phyloP scores from a whole-genome alignment of 2,329 filamentous ascomycete species.

The Nemania diffusa region DNA sequence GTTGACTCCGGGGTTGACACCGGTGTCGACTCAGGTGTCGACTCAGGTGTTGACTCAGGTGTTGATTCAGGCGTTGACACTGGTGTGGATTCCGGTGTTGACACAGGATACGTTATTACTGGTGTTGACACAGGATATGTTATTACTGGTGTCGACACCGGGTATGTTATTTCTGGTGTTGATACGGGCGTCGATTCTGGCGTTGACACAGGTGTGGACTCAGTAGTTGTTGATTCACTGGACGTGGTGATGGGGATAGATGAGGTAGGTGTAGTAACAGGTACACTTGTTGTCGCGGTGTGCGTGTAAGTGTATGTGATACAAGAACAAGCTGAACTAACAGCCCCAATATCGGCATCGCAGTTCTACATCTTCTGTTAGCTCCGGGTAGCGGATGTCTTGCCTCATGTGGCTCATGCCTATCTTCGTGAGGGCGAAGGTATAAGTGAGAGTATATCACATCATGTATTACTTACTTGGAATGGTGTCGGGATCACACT shows the following conservation, averaged over 20 bases:
- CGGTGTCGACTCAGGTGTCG: too few relatives aligned
- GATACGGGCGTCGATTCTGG: too few relatives aligned
- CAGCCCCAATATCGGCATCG: conserved; percentile 23
- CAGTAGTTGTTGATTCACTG: too few relatives aligned
- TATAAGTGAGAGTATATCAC: neutral
- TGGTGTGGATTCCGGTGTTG: too few relatives aligned
- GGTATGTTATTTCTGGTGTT: too few relatives aligned
- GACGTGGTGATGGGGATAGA: conserved; percentile 21
- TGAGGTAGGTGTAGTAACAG: conserved; percentile 18
- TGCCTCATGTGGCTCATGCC: neutral
- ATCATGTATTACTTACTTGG: conserved; percentile 21
- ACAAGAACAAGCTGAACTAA: conserved; percentile 37
- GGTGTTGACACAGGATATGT: too few relatives aligned
- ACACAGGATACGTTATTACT: too few relatives aligned
- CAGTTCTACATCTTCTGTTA: conserved; percentile 30
- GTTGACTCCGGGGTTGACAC: too few relatives aligned
- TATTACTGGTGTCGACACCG: too few relatives aligned
- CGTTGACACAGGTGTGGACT: too few relatives aligned
- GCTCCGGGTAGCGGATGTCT: neutral
- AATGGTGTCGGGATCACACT: conserved; percentile 35
- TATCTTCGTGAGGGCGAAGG: neutral
- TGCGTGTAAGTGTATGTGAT: conserved; percentile 34
- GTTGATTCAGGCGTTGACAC: too few relatives aligned
- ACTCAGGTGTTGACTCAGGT: too few relatives aligned
- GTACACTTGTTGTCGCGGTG: conserved; percentile 23